Conservation (phyloP, 345 rosid species). For the Excoecaria agallocha region DNA sequence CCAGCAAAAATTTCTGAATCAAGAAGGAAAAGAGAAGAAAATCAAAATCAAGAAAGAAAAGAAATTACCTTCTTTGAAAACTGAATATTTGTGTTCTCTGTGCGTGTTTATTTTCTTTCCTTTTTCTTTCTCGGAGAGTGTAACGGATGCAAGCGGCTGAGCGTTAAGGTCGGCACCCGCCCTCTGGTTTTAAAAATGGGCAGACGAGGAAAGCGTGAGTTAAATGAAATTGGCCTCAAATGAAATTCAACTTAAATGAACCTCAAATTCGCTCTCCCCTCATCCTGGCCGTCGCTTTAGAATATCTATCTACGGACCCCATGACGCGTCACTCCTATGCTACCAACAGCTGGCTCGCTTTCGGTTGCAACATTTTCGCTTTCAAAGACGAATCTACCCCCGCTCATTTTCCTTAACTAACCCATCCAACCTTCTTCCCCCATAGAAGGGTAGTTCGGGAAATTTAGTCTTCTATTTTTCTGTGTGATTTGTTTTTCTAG, state of each 20-base stretch:
- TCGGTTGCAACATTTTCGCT: not conserved
- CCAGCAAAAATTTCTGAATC: not conserved
- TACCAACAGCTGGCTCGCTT: slow-evolving; percentile 44
- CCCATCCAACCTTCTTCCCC: not conserved
- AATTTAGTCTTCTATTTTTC: not conserved
- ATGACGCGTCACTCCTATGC: slow-evolving; percentile 25
- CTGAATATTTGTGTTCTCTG: not conserved
- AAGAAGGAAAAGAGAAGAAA: not conserved
- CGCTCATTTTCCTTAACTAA: not conserved
- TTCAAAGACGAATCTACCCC: slow-evolving; percentile 24
- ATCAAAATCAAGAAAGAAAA: not conserved
- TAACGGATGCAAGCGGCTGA: not conserved
- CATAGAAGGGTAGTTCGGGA: not conserved
- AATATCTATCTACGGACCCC: slow-evolving; percentile 19
- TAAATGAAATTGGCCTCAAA: slow-evolving; percentile 28
- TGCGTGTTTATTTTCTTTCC: not conserved
- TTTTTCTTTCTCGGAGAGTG: not conserved
- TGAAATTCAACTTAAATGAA: slow-evolving; percentile 41
- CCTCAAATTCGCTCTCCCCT: slow-evolving; percentile 21
- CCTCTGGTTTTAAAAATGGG: slow-evolving; percentile 40
- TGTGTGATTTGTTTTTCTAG: too few species aligned
- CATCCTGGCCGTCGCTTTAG: slow-evolving; percentile 41
- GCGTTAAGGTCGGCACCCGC: slow-evolving; percentile 39
- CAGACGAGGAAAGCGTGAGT: slow-evolving; percentile 5
- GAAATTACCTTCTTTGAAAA: not conserved